Evolutionary conservation across 805 yeast genomes (phyloP).

Genomic region (Scheffersomyces lignosus): DNA sequence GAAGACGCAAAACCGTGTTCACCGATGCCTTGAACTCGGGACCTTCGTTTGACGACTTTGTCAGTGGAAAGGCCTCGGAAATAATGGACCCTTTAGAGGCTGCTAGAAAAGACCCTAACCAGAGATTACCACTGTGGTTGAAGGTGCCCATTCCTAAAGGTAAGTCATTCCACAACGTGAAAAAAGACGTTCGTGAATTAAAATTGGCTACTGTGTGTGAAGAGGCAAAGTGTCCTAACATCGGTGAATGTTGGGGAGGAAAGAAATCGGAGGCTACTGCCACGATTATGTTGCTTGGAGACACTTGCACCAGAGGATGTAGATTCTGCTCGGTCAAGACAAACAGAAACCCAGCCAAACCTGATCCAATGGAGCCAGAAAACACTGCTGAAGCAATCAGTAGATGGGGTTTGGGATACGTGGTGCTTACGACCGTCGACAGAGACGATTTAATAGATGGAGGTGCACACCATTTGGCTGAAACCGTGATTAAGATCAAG

Average conservation of each 20-base stretch:
- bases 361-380: slow-evolving; percentile 96
- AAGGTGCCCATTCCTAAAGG: slow-evolving; percentile 98
- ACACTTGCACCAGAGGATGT: slow-evolving; percentile 99
- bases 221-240: slow-evolving; percentile 99
- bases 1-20: slow-evolving; percentile 58
- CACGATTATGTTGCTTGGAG: slow-evolving; percentile 97
- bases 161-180: slow-evolving; percentile 71
- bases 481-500: slow-evolving; percentile 83
- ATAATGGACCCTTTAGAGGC: slow-evolving; percentile 74
- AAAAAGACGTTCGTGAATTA: slow-evolving; percentile 83
- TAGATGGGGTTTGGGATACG: slow-evolving; percentile 98
- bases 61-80: slow-evolving; percentile 76
- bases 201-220: slow-evolving; percentile 95
- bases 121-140: slow-evolving; percentile 87
- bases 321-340: slow-evolving; percentile 97
- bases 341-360: slow-evolving; percentile 77
- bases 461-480: slow-evolving; percentile 87
- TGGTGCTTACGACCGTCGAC: slow-evolving; percentile 95
- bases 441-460: slow-evolving; percentile 94
- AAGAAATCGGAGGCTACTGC: slow-evolving; percentile 91
- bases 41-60: slow-evolving; percentile 91
- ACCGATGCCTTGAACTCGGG: slow-evolving; percentile 75
- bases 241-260: slow-evolving; percentile 99
- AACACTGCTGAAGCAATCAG: slow-evolving; percentile 96
- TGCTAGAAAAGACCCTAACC: slow-evolving; percentile 66